Evolutionary conservation across 129 eudicot species (phyloP).

Genomic region (Flaveria brownii): DNA sequence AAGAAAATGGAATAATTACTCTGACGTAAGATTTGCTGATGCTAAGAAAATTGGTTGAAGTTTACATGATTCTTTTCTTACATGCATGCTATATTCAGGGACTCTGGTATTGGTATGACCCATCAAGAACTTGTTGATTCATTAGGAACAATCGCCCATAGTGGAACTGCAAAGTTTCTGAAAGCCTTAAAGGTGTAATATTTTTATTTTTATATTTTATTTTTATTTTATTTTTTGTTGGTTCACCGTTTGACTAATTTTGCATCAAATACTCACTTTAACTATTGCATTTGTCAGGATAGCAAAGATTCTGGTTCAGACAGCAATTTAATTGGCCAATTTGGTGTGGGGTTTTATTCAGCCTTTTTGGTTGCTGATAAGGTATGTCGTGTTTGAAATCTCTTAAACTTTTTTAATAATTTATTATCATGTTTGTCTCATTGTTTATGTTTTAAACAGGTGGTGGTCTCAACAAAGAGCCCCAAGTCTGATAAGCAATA

Average conservation of each 20-base stretch:
- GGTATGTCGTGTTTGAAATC: slow-evolving; percentile 41
- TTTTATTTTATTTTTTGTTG: background rate
- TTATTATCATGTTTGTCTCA: slow-evolving; percentile 15
- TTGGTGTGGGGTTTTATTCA: slow-evolving; percentile 97
- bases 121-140: slow-evolving; percentile 90
- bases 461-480: slow-evolving; percentile 89
- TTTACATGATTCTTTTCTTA: background rate
- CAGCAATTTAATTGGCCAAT: slow-evolving; percentile 95
- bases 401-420: background rate
- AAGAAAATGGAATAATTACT: slow-evolving; percentile 79
- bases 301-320: slow-evolving; percentile 93
- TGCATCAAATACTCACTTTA: slow-evolving; percentile 9
- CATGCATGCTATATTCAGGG: slow-evolving; percentile 42
- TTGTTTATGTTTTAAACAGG: slow-evolving; percentile 43
- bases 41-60: background rate
- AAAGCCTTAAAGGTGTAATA: slow-evolving; percentile 75
- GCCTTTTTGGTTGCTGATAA: slow-evolving; percentile 79
- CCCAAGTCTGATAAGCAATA: slow-evolving; percentile 89
- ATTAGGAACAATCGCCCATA: slow-evolving; percentile 92
- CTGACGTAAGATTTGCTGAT: slow-evolving; percentile 54
- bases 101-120: slow-evolving; percentile 95
- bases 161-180: slow-evolving; percentile 95
- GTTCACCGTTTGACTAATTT: background rate
- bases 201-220: background rate
- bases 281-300: slow-evolving; percentile 50